Conservation (phyloP, 139 green algal species). For the Astrephomene gubernaculifera region DNA sequence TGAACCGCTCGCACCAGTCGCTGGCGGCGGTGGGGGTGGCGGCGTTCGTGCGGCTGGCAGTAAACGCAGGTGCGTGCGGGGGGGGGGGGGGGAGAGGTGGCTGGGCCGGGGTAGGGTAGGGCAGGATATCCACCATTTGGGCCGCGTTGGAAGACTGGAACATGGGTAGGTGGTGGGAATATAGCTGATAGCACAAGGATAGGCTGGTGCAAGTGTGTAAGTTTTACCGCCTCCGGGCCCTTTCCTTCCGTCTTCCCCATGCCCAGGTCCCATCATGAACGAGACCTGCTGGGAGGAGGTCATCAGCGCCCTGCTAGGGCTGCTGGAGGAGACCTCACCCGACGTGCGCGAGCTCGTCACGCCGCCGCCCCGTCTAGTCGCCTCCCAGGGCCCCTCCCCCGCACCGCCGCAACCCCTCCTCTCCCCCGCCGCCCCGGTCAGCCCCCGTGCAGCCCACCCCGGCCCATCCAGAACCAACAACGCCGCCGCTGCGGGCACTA, state of each 20-base stretch:
- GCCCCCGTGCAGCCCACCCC: not conserved
- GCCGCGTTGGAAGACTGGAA: too few relatives aligned
- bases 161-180: too few relatives aligned
- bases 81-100: too few relatives aligned
- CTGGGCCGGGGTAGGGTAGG: too few relatives aligned
- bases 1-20: conserved; percentile 82
- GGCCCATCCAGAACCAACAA: too few relatives aligned
- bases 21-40: conserved; percentile 94
- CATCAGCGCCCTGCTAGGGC: conserved; percentile 58
- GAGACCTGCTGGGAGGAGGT: conserved; percentile 62
- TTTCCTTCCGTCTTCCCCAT: not conserved
- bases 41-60: conserved; percentile 82
- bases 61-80: conserved; percentile 62
- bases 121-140: too few relatives aligned
- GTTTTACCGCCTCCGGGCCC: too few relatives aligned
- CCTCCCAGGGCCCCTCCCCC: too few relatives aligned
- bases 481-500: not conserved
- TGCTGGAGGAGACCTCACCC: conserved; percentile 69
- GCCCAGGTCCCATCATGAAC: conserved; percentile 55
- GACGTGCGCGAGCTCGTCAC: conserved; percentile 52
- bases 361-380: conserved; percentile 9
- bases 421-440: not conserved
- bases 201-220: too few relatives aligned
- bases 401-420: not conserved
- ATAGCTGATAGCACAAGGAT: too few relatives aligned